These are phyloP conservation scores for Juglanconis oblonga DNA, from an alignment of 2,329 filamentous ascomycete species.

Conservation along the genomic window DNA sequence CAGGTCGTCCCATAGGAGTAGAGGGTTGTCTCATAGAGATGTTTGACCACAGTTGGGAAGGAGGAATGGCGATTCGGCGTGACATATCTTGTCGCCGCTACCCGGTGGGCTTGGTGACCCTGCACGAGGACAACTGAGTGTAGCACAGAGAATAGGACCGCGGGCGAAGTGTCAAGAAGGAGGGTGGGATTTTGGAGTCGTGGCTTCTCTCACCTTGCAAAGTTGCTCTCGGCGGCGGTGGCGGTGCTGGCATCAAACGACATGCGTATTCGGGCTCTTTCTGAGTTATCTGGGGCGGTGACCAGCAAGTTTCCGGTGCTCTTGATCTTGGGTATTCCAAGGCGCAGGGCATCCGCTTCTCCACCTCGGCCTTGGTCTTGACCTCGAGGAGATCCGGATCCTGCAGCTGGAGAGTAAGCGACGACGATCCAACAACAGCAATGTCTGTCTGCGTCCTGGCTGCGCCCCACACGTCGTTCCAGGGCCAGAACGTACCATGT, in stretches of 20 bases:
- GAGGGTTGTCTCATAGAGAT: too few relatives aligned
- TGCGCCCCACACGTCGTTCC: conserved; percentile 2
- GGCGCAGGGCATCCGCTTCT: conserved; percentile 21
- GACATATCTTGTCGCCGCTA: too few relatives aligned
- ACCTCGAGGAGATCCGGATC: background rate
- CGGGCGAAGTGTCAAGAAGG: background rate
- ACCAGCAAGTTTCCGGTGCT: conserved; percentile 61
- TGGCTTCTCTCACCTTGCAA: conserved; percentile 64
- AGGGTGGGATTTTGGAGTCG: conserved; percentile 4
- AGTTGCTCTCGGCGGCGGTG: conserved; percentile 61
- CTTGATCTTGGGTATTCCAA: conserved; percentile 61
- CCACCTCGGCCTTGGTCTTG: background rate
- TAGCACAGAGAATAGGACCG: background rate
- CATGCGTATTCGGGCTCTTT: conserved; percentile 64
- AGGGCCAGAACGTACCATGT: conserved; percentile 34
- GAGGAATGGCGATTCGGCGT: too few relatives aligned
- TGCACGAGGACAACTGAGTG: conserved; percentile 2
- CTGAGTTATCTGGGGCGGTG: conserved; percentile 43
- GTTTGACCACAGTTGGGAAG: too few relatives aligned
- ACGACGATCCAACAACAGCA: background rate
- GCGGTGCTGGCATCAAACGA: conserved; percentile 72
- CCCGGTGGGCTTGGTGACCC: background rate
- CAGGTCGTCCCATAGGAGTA: too few relatives aligned
- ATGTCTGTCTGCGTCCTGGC: conserved; percentile 2
- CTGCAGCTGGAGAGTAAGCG: conserved; percentile 7